Evolutionary conservation across 1,284 basidiomycete genomes (phyloP).

Genomic region (Ustilago curta): DNA sequence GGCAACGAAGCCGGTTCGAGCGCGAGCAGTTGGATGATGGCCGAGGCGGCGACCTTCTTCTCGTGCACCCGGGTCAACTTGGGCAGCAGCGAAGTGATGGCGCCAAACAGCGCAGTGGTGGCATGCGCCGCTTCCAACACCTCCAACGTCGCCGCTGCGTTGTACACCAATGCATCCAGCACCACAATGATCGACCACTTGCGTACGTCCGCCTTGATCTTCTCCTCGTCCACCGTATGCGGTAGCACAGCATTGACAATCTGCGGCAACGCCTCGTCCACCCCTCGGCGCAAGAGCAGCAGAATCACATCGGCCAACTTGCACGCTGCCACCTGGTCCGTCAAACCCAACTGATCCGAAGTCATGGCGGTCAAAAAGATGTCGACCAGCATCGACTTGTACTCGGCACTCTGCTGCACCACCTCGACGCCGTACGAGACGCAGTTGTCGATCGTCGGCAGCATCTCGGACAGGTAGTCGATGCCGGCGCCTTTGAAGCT

Average conservation of each 20-base stretch:
- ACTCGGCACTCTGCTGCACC: slow-evolving; percentile 80
- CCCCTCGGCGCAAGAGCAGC: slow-evolving; percentile 80
- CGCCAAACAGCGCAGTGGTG: slow-evolving; percentile 83
- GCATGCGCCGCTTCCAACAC: slow-evolving; percentile 78
- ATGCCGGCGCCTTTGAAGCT: slow-evolving; percentile 86
- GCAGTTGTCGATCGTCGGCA: slow-evolving; percentile 89
- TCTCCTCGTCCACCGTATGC: slow-evolving; percentile 53
- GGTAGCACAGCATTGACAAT: slow-evolving; percentile 58
- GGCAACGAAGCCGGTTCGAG: slow-evolving; percentile 54
- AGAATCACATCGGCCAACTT: slow-evolving; percentile 86
- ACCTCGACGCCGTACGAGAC: slow-evolving; percentile 84
- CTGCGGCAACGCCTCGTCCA: slow-evolving; percentile 71
- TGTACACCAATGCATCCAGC: slow-evolving; percentile 86
- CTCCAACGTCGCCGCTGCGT: slow-evolving; percentile 80
- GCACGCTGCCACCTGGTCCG: slow-evolving; percentile 81
- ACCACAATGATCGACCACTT: slow-evolving; percentile 85
- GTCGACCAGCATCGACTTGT: slow-evolving; percentile 84
- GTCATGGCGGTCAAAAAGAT: slow-evolving; percentile 83
- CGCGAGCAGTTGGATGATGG: slow-evolving; percentile 72
- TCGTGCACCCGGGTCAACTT: slow-evolving; percentile 87
- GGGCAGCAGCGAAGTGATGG: slow-evolving; percentile 73
- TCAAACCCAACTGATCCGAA: slow-evolving; percentile 77
- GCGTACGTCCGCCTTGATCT: slow-evolving; percentile 76
- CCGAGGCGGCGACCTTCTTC: slow-evolving; percentile 83
- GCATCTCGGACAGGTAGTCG: slow-evolving; percentile 85